Conservation (phyloP, 768 basidiomycete genomes). For the Hebeloma cylindrosporum region DNA sequence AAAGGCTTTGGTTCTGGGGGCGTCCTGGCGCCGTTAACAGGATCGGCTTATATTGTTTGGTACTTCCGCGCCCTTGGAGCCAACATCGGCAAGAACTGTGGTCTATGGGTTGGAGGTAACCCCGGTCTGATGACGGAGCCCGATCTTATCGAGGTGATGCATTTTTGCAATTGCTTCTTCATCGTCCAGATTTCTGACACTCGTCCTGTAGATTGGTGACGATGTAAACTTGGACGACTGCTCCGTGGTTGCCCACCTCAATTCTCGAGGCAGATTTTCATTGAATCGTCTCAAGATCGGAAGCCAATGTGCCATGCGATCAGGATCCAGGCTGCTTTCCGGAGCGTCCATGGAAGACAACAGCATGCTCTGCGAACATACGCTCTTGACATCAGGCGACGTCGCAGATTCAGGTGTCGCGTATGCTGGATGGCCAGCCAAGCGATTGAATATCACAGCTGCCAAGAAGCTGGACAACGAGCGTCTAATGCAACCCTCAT, state of each 20-base stretch:
- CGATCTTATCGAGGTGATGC: conserved; percentile 40
- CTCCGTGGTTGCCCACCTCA: conserved; percentile 49
- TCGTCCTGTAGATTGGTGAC: conserved; percentile 35
- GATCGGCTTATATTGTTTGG: conserved; percentile 46
- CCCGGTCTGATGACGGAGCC: conserved; percentile 48
- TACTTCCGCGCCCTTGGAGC: conserved; percentile 44
- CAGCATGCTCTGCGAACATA: conserved; percentile 50
- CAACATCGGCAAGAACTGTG: conserved; percentile 42
- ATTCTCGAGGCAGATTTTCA: conserved; percentile 45
- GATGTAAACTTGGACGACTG: conserved; percentile 46
- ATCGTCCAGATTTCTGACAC: not conserved
- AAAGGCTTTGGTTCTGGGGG: conserved; percentile 44
- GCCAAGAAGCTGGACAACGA: not conserved
- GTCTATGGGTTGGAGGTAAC: conserved; percentile 41
- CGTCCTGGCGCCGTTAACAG: conserved; percentile 38
- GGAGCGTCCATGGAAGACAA: conserved; percentile 51
- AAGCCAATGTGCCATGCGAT: conserved; percentile 42
- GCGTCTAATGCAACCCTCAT: conserved; percentile 13
- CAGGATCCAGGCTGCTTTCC: conserved; percentile 46
- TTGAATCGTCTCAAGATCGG: conserved; percentile 43
- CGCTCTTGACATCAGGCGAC: conserved; percentile 46
- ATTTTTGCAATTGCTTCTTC: not conserved
- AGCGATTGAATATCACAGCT: conserved; percentile 18
- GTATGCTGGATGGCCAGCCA: conserved; percentile 48
- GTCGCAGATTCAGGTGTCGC: conserved; percentile 39